phyloP scores from a whole-genome alignment of 352 stramenopile genomes.

The Globisporangium recalcitrans region DNA sequence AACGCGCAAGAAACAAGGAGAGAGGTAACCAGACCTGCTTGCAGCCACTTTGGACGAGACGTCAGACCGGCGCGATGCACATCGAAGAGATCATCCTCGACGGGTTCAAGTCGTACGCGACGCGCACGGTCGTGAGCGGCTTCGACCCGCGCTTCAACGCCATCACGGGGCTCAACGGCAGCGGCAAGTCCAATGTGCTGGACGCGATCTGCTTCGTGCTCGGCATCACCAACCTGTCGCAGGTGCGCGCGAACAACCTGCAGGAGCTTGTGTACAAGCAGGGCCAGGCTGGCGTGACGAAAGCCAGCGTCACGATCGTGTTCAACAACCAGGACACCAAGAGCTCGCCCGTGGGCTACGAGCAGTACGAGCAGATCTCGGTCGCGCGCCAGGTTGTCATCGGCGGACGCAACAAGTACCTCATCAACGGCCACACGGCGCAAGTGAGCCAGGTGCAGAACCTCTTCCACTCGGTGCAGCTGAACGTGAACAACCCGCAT shows the following conservation, averaged over 20 bases:
- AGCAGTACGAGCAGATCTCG: conserved; percentile 97
- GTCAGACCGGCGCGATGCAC: conserved; percentile 85
- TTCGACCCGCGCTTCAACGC: conserved; percentile 99
- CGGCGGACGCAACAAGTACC: conserved; percentile 98
- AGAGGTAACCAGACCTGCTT: no score
- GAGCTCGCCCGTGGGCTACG: conserved; percentile 93
- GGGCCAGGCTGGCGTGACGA: conserved; percentile 98
- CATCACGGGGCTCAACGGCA: conserved; percentile 99
- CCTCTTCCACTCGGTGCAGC: conserved; percentile 99
- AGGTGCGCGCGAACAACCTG: conserved; percentile 97
- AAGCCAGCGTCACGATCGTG: conserved; percentile 97
- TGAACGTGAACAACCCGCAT: conserved; percentile 99
- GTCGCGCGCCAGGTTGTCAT: conserved; percentile 98
- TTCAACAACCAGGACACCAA: conserved; percentile 98
- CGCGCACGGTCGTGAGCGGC: conserved; percentile 96
- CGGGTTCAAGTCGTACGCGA: conserved; percentile 99
- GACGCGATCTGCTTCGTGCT: conserved; percentile 99
- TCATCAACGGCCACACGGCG: conserved; percentile 98
- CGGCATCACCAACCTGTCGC: conserved; percentile 98
- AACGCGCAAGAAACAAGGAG: no score
- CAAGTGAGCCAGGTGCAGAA: conserved; percentile 98
- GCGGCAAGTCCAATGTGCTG: conserved; percentile 99
- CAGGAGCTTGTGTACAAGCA: conserved; percentile 99
- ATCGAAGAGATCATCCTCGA: conserved; percentile 99
- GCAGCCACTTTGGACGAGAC: no score